These are phyloP conservation scores for Pichia cactophila DNA, from an alignment of 1,139 yeast genomes.

Conservation along the genomic window DNA sequence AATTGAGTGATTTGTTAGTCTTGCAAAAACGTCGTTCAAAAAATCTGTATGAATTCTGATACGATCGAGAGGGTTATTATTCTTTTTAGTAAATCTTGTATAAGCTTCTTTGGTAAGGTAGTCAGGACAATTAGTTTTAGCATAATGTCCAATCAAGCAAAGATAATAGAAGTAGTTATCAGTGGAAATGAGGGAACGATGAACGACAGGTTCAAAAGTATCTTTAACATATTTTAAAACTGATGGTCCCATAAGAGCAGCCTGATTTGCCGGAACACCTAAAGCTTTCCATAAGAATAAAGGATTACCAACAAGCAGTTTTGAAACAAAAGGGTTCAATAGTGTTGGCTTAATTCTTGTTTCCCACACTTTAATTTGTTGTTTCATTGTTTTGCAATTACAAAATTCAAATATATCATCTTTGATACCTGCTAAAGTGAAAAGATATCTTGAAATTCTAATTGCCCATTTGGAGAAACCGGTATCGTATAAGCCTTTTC, in stretches of 20 bases:
- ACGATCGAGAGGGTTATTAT: slow-evolving; percentile 47
- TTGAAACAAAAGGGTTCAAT: slow-evolving; percentile 62
- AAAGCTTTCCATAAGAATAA: slow-evolving; percentile 79
- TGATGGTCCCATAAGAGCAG: slow-evolving; percentile 68
- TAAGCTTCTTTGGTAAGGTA: slow-evolving; percentile 59
- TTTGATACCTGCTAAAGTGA: slow-evolving; percentile 48
- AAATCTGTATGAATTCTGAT: slow-evolving; percentile 76
- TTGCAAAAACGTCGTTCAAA: slow-evolving; percentile 63
- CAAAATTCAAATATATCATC: slow-evolving; percentile 49
- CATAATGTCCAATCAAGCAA: slow-evolving; percentile 54
- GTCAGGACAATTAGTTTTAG: slow-evolving; percentile 66
- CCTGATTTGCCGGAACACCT: slow-evolving; percentile 82
- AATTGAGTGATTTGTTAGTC: slow-evolving; percentile 54
- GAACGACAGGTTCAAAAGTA: slow-evolving; percentile 69
- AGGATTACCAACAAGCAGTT: slow-evolving; percentile 69
- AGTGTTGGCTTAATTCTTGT: slow-evolving; percentile 56
- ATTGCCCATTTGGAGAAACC: slow-evolving; percentile 86
- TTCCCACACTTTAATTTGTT: slow-evolving; percentile 61
- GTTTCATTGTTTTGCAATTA: slow-evolving; percentile 47
- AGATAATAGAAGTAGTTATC: slow-evolving; percentile 78
- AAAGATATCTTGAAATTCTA: slow-evolving; percentile 55
- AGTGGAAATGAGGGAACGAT: slow-evolving; percentile 51
- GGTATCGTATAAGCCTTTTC: slow-evolving; percentile 65
- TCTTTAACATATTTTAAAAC: slow-evolving; percentile 65
- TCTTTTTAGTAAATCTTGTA: slow-evolving; percentile 35